Conservation (phyloP, 352 stramenopile species). For the Globisporangium spinosum region DNA sequence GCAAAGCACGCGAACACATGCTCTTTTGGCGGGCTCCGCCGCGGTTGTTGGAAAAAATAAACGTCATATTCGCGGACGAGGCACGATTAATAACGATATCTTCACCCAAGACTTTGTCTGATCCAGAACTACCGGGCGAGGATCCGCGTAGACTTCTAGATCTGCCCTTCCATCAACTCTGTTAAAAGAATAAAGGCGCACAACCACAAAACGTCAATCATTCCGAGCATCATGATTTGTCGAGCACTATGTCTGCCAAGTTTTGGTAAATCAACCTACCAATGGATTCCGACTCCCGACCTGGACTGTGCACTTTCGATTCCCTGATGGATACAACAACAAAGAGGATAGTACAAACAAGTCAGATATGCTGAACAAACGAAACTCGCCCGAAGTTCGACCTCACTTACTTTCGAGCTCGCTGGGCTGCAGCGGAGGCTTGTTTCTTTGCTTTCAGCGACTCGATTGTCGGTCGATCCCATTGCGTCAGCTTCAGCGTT, state of each 20-base stretch:
- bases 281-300: constrained; percentile 38
- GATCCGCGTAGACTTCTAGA: constrained; percentile 24
- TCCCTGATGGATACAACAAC: constrained; percentile 23
- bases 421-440: constrained; percentile 37
- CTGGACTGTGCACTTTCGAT: constrained; percentile 26
- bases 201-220: neutral
- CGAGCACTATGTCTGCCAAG: neutral
- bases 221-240: neutral
- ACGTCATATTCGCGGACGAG: neutral
- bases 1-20: constrained; percentile 8
- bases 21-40: neutral
- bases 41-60: neutral
- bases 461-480: constrained; percentile 75
- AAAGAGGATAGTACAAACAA: neutral
- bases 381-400: neutral
- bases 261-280: constrained; percentile 17
- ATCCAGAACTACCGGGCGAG: neutral
- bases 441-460: constrained; percentile 59
- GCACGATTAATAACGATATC: neutral
- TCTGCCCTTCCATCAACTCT: constrained; percentile 66
- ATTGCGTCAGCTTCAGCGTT: constrained; percentile 67
- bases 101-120: neutral
- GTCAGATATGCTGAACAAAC: neutral
- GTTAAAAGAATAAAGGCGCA: constrained; percentile 18
- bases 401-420: constrained; percentile 29